These are phyloP conservation scores for Monosporascus cannonballus DNA, from an alignment of 2,329 filamentous ascomycete species.

Conservation along the genomic window DNA sequence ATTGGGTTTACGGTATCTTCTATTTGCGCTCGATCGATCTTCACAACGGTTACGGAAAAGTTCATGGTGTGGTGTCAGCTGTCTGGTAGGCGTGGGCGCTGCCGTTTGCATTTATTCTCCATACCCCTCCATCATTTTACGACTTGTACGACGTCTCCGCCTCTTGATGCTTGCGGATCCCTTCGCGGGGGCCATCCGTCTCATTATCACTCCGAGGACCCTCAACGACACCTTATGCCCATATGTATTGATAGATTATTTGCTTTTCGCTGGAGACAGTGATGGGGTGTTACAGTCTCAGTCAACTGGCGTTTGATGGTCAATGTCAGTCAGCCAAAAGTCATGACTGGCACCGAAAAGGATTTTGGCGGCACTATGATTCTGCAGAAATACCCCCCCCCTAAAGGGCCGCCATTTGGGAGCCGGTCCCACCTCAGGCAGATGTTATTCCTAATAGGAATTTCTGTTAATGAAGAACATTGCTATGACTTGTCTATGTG, in stretches of 20 bases:
- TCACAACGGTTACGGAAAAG: conserved; percentile 27
- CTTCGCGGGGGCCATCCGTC: conserved; percentile 9
- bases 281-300: conserved; percentile 24
- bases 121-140: conserved; percentile 12
- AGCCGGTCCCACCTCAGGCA: conserved; percentile 19
- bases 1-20: conserved; percentile 11
- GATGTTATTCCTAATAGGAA: conserved; percentile 25
- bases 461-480: conserved; percentile 28
- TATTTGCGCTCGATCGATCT: conserved; percentile 13
- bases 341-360: conserved; percentile 25
- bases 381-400: conserved; percentile 27
- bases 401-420: conserved; percentile 24
- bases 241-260: conserved; percentile 29
- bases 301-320: conserved; percentile 28
- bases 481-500: conserved; percentile 2
- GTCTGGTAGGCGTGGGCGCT: conserved; percentile 20
- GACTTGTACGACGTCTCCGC: conserved; percentile 14
- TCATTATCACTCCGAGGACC: conserved; percentile 15
- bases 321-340: conserved; percentile 24
- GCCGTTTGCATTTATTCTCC: conserved; percentile 23
- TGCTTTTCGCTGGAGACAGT: conserved; percentile 20
- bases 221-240: conserved; percentile 14
- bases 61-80: conserved; percentile 21
- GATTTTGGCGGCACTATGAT: conserved; percentile 29
- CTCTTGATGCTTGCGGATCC: conserved; percentile 15